Evolutionary conservation across 305 asterid species (phyloP).

Genomic region (Solanum hybrid): DNA sequence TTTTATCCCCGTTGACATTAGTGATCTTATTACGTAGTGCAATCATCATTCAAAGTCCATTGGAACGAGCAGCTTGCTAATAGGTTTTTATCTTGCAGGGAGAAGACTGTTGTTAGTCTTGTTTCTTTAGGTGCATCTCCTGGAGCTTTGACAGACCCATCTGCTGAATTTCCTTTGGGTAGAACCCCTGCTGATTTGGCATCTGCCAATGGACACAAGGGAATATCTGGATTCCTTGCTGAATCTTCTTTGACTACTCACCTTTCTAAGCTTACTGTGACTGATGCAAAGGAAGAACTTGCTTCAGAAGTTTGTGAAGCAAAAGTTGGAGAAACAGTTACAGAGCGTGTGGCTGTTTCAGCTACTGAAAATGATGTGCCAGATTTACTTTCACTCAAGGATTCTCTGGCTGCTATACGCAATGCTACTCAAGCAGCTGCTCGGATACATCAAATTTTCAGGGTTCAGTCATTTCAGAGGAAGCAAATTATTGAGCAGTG

Average conservation of each 20-base stretch:
- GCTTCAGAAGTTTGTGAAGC: constrained; percentile 28
- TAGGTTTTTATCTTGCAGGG: constrained; percentile 41
- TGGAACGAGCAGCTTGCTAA: background rate
- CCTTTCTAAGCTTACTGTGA: constrained; percentile 48
- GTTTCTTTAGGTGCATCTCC: constrained; percentile 78
- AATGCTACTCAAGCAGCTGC: constrained; percentile 96
- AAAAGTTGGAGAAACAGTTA: constrained; percentile 42
- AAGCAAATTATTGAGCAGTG: constrained; percentile 46
- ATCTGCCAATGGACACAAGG: constrained; percentile 84
- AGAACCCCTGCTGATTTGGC: constrained; percentile 93
- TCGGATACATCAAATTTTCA: constrained; percentile 79
- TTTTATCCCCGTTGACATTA: background rate
- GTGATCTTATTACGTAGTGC: background rate
- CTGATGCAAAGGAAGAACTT: constrained; percentile 36
- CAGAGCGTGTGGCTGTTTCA: constrained; percentile 63
- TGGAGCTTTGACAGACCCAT: constrained; percentile 70
- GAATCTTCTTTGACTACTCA: constrained; percentile 65
- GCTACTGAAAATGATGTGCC: constrained; percentile 51
- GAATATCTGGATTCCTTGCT: constrained; percentile 90
- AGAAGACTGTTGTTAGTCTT: constrained; percentile 74
- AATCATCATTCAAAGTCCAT: background rate
- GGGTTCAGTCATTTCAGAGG: constrained; percentile 84
- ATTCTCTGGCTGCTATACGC: constrained; percentile 84
- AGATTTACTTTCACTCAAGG: constrained; percentile 62
- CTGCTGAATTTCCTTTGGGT: constrained; percentile 53